Evolutionary conservation across 2,329 filamentous ascomycete genomes (phyloP), one percentile per base, ranked within the genome.

Genomic region (Colletotrichum sidae): DNA sequence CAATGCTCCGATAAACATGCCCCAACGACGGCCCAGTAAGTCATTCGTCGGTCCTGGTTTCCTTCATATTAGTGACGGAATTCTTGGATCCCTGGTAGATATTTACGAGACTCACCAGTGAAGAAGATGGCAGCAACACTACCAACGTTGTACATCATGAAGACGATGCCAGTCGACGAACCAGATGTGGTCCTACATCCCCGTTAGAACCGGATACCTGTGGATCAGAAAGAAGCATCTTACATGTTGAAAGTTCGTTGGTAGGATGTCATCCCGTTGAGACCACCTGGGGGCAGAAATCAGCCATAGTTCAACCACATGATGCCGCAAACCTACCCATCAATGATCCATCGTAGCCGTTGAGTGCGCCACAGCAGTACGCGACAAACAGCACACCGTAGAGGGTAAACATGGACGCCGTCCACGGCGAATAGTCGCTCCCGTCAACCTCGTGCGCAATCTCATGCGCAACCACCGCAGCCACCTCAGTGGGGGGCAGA

Each of bases 61-160:
- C 6, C 10, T 10, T 13, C 17, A 25, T 78, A 5, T 77, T 79
- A 54, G 80, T 76, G 8, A 79, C 72, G 1, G 75, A 5, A 4
- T 46, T 10, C 11, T 10, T 46, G 15, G 6, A 5, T 9, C 1
- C 7, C 8, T 6, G 15, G 2, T n/a, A 46, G n/a, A 7, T 46
- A 9, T n/a, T 25, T 4, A 25, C 4, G 25, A 25, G 25, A 46
- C n/a, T 46, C 15, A 46, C 44, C 62, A 0, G 62, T 65, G 2
- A 65, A 65, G 10, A 46, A 49, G 9, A 65, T 77, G 10, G 79
- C 80, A 15, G 74, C 68, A 60, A 82, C 77, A 57, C 77, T 78
- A 13, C 80, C 80, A 44, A 82, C 73, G n/a, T 79, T 81, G 65
- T 82, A 64, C 53, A 82, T 81, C 72, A 80, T 80, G 62, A 81